Base-by-base conservation (phyloP, 1,139 yeast genomes). In the Yamadazyma friedrichii region DNA sequence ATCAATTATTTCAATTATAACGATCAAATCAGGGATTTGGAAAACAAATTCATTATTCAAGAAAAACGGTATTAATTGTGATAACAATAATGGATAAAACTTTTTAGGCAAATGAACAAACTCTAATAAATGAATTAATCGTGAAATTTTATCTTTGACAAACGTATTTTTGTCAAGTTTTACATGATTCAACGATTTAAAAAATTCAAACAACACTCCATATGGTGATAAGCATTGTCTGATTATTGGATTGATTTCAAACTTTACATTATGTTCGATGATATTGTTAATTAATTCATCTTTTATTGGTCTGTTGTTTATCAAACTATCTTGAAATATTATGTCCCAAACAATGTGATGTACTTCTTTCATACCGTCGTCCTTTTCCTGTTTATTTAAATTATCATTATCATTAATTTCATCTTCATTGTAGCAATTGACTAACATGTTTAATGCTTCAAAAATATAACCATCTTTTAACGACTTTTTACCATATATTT, bases 221-320 rank as follows among this genome's bases (percentile, higher is more conserved):
- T 83, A 84, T 24, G 94, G 94, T 0, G 93, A 68, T 38, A 85
- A 61, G 35, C 85, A 75, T 58, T 84, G 89, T 49, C 80, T 76
- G 45, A 85, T 74, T 1, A 78, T 67, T 1, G 86, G 80, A 28
- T 83, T 75, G 5, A 75, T 55, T 6, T 62, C 62, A 33, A 76
- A 61, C 5, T 59, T 58, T 1, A 66, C 64, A n/a, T 62, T 50
- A 36, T 69, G 70, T 35, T 63, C 61, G n/a, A 80, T 74, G 31
- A 79, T 67, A 37, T 78, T 70, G 50, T 77, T 77, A 25, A 82
- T 71, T 31, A 80, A 62, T 28, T 71, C 73, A 53, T 82, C 87
- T 25, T 77, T 67, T 10, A 80, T 64, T 1, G 80, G 78, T 22
- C 70, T 60, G 37, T 81, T 80, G 41, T 71, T 64, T 27, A 84